Evolutionary conservation across 768 basidiomycete species (phyloP).

Genomic region (Kwoniella shandongensis): DNA sequence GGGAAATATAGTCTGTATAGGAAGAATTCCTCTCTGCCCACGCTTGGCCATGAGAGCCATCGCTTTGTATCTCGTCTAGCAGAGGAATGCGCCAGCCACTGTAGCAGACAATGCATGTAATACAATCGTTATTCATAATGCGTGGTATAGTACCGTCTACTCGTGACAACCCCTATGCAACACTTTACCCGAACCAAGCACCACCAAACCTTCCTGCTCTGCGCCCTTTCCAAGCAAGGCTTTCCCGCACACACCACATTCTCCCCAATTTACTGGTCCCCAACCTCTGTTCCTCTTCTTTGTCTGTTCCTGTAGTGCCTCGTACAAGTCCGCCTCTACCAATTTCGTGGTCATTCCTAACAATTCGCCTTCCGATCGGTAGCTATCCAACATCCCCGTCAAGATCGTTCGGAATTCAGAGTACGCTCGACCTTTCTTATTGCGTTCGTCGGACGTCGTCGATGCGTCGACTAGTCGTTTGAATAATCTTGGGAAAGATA

Average conservation of each 20-base stretch:
- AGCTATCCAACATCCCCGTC: conserved; percentile 92
- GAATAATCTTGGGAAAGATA: conserved; percentile 91
- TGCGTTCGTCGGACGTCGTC: conserved; percentile 52
- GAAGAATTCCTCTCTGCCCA: too few relatives aligned
- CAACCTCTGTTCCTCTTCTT: conserved; percentile 47
- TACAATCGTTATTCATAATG: neutral
- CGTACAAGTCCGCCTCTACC: conserved; percentile 77
- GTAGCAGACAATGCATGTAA: neutral
- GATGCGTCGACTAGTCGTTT: conserved; percentile 81
- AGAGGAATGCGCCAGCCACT: too few relatives aligned
- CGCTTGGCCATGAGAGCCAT: too few relatives aligned
- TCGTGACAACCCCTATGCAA: conserved; percentile 17
- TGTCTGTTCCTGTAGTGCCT: conserved; percentile 63
- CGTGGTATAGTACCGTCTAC: neutral
- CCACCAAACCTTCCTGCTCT: neutral
- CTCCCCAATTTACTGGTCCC: conserved; percentile 36
- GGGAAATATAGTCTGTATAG: neutral
- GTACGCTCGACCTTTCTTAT: conserved; percentile 58
- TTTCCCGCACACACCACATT: conserved; percentile 15
- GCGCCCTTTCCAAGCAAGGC: neutral
- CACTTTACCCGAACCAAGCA: conserved; percentile 6
- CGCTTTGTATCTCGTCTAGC: too few relatives aligned
- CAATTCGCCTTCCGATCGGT: conserved; percentile 87
- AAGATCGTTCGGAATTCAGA: conserved; percentile 88
- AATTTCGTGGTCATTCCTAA: conserved; percentile 78